phyloP scores from a whole-genome alignment of 495 filamentous ascomycete species.

The Lophiotrema nucula region DNA sequence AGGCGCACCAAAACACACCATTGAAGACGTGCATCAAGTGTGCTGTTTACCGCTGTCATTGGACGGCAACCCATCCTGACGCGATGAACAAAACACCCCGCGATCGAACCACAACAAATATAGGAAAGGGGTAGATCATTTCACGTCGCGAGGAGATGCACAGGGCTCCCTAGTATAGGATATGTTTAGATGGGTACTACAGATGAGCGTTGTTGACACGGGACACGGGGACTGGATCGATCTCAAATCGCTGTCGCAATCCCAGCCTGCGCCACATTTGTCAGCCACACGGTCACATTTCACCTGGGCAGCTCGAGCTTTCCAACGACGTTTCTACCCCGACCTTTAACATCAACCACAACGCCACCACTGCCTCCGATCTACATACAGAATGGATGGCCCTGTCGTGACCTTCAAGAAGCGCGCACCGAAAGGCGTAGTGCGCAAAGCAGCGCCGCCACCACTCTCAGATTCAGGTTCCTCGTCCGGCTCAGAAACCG shows the following conservation, averaged over 20 bases:
- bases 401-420: conserved; percentile 80
- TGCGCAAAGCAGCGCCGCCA: conserved; percentile 80
- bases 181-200: no score
- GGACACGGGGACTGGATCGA: no score
- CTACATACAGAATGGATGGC: conserved; percentile 35
- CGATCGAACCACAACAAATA: neutral
- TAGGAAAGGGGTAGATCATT: conserved; percentile 1
- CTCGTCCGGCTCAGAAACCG: conserved; percentile 65
- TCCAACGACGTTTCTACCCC: no score
- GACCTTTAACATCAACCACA: no score
- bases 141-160: no score
- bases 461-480: conserved; percentile 64
- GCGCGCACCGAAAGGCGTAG: conserved; percentile 69
- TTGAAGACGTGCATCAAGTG: neutral
- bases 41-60: conserved; percentile 2
- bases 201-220: no score
- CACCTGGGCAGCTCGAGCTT: no score
- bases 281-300: no score
- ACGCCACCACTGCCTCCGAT: neutral
- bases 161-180: no score
- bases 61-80: neutral
- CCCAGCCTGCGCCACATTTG: no score
- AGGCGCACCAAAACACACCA: neutral
- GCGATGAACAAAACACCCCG: neutral
- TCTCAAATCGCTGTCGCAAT: no score